Evolutionary conservation across 345 rosid species (phyloP).

Genomic region (rapeseed (Brassica napus)): DNA sequence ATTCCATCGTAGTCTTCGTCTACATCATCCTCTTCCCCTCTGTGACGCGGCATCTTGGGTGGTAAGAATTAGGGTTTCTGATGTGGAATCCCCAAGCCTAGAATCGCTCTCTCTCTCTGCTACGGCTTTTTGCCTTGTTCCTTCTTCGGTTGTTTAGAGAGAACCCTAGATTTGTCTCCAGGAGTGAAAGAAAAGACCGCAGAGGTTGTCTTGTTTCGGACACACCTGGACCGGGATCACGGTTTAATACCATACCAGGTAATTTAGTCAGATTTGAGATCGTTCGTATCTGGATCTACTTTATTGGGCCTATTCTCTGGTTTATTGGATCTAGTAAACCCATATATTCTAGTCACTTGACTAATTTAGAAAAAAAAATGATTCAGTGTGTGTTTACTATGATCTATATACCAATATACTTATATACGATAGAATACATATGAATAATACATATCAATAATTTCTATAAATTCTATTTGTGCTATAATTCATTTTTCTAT

Average conservation of each 20-base stretch:
- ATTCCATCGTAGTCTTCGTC: slow-evolving; percentile 51
- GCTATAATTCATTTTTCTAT: no score
- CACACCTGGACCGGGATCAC: slow-evolving; percentile 13
- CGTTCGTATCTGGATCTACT: not conserved
- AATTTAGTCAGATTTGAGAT: not conserved
- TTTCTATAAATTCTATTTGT: no score
- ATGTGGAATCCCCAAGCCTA: slow-evolving; percentile 6
- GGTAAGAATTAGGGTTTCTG: slow-evolving; percentile 2
- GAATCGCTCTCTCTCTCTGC: not conserved
- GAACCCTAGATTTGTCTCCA: slow-evolving; percentile 34
- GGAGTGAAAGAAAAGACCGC: slow-evolving; percentile 6
- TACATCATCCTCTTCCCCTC: slow-evolving; percentile 57
- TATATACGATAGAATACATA: no score
- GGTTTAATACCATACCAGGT: not conserved
- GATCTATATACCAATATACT: no score
- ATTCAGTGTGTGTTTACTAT: no score
- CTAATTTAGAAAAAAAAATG: no score
- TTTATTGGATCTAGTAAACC: no score
- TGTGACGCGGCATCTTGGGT: slow-evolving; percentile 47
- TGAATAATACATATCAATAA: no score
- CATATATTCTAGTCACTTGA: no score
- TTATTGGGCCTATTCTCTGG: no score
- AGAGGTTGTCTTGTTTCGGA: slow-evolving; percentile 1
- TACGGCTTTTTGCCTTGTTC: not conserved
- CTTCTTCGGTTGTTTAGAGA: slow-evolving; percentile 2